Percentiles rank a stretch among this genome's conserved stretches.
phyloP scores from a whole-genome alignment of 768 basidiomycete genomes.

The Infundibulicybe gibba region DNA sequence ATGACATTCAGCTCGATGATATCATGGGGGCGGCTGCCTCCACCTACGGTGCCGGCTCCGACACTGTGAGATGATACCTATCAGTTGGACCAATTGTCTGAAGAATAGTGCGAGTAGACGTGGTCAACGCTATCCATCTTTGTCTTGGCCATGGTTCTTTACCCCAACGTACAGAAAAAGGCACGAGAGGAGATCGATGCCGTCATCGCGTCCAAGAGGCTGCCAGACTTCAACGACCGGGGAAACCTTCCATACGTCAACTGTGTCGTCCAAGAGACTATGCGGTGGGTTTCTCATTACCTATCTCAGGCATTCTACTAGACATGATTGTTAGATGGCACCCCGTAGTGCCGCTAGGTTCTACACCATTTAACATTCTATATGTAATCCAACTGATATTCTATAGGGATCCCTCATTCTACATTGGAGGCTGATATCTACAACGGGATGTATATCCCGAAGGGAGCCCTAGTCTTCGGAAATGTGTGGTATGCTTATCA shows the following conservation, averaged over 20 bases:
- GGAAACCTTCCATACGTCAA: too few relatives aligned
- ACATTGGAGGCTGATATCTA: constrained; percentile 35
- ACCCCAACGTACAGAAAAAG: constrained; percentile 22
- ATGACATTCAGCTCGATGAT: constrained; percentile 3
- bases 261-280: neutral
- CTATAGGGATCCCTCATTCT: constrained; percentile 20
- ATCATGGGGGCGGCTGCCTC: constrained; percentile 10
- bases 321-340: neutral
- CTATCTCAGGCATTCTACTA: neutral
- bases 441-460: constrained; percentile 33
- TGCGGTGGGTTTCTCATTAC: neutral
- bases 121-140: constrained; percentile 15
- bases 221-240: constrained; percentile 8
- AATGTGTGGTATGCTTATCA: constrained; percentile 31
- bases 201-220: constrained; percentile 16
- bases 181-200: constrained; percentile 26
- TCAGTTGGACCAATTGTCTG: neutral
- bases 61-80: constrained; percentile 7
- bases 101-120: constrained; percentile 9
- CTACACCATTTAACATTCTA: neutral
- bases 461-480: constrained; percentile 34
- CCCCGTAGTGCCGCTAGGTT: neutral
- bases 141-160: constrained; percentile 24
- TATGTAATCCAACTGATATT: neutral
- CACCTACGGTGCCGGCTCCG: constrained; percentile 12